These are phyloP conservation scores for Chenopodium album DNA, from an alignment of 148 eudicot species.

Conservation along the genomic window DNA sequence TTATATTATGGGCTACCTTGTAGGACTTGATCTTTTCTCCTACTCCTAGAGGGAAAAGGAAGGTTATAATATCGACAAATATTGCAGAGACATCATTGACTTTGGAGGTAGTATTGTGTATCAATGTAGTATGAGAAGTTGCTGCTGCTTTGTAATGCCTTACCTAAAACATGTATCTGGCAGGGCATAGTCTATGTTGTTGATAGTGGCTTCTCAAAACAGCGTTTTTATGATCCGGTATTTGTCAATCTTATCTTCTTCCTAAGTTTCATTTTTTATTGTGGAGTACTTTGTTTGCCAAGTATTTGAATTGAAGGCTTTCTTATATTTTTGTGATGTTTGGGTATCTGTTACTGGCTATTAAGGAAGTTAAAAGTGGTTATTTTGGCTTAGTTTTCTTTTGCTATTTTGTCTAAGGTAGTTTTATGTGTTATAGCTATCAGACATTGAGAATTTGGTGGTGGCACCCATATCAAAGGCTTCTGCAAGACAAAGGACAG, in stretches of 20 bases:
- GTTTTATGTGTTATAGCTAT: slow-evolving; percentile 43
- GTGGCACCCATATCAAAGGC: slow-evolving; percentile 97
- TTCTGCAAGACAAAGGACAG: slow-evolving; percentile 97
- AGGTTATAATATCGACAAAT: slow-evolving; percentile 93
- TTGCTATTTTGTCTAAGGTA: slow-evolving; percentile 17
- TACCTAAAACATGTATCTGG: slow-evolving; percentile 21
- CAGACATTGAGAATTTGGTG: slow-evolving; percentile 88
- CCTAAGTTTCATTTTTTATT: neutral
- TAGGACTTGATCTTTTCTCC: slow-evolving; percentile 90
- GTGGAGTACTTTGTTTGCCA: neutral
- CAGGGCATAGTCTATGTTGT: slow-evolving; percentile 96
- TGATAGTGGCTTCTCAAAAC: slow-evolving; percentile 98
- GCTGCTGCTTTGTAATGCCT: slow-evolving; percentile 11
- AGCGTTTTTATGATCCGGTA: slow-evolving; percentile 95
- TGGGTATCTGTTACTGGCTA: neutral
- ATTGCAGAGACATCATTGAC: slow-evolving; percentile 98
- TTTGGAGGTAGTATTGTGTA: slow-evolving; percentile 63
- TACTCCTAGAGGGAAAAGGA: slow-evolving; percentile 91
- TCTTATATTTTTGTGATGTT: neutral
- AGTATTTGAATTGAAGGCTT: neutral
- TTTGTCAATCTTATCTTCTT: slow-evolving; percentile 2
- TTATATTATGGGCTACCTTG: slow-evolving; percentile 1
- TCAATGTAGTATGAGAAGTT: slow-evolving; percentile 6
- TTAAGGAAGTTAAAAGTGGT: neutral
- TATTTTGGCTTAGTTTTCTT: neutral